Conservation (phyloP, 2,329 filamentous ascomycete species). For the Periconia sp. region DNA sequence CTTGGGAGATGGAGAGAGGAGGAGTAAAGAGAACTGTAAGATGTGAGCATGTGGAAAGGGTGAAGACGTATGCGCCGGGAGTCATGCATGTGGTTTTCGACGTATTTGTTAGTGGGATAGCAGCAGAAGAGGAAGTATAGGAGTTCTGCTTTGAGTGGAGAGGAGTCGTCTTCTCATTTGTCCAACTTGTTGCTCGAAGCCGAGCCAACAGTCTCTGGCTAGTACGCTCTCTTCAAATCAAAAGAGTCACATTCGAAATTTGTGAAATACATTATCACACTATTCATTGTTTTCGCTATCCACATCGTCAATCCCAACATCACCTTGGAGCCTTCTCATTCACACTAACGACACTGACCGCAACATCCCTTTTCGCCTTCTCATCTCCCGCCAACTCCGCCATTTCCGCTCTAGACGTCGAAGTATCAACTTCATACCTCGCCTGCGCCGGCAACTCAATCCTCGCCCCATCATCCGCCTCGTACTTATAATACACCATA, state of each 20-base stretch:
- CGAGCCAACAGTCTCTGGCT: too few species aligned
- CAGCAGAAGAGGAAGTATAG: neutral
- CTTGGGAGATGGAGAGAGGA: conserved; percentile 25
- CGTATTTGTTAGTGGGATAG: conserved; percentile 37
- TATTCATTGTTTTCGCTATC: too few species aligned
- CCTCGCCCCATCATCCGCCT: neutral
- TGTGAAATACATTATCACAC: too few species aligned
- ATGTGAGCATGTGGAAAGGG: conserved; percentile 54
- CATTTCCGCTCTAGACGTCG: neutral
- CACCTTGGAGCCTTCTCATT: neutral
- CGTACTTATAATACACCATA: neutral
- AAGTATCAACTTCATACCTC: neutral
- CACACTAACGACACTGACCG: neutral
- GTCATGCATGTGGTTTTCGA: conserved; percentile 65
- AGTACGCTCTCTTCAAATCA: too few species aligned
- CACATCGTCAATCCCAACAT: too few species aligned
- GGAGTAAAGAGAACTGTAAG: conserved; percentile 7
- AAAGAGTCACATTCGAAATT: too few species aligned
- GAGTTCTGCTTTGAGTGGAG: neutral
- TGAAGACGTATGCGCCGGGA: conserved; percentile 64
- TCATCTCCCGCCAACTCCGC: neutral
- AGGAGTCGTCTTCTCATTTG: too few species aligned
- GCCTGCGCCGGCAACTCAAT: neutral
- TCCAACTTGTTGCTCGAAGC: too few species aligned
- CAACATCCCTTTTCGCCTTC: neutral